Conservation (phyloP, 176 grass and related monocot genomes). For the Metroxylon sagu region DNA sequence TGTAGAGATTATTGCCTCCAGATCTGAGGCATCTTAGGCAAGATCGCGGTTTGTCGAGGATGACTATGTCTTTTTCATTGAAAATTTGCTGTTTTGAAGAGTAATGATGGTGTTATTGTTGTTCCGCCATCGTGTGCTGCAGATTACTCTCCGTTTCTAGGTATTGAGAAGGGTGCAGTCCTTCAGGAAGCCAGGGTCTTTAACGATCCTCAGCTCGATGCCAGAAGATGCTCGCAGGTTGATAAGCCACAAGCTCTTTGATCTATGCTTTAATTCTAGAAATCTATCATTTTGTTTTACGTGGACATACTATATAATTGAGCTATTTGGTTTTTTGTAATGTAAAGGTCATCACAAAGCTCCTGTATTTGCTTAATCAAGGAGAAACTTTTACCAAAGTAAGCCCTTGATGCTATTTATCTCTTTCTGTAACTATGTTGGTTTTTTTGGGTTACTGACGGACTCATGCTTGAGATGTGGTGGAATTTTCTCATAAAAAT, state of each 20-base stretch:
- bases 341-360: conserved; percentile 92
- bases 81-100: not conserved
- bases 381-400: conserved; percentile 96
- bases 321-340: no score
- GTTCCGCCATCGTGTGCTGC: conserved; percentile 29
- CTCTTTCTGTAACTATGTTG: not conserved
- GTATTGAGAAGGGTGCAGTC: conserved; percentile 98
- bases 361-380: conserved; percentile 96
- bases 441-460: not conserved
- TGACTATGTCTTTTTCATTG: not conserved
- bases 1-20: no score
- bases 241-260: no score
- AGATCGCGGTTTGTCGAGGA: not conserved
- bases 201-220: conserved; percentile 93
- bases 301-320: no score
- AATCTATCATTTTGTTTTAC: no score
- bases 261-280: no score
- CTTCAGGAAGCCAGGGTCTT: conserved; percentile 95
- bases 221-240: conserved; percentile 93
- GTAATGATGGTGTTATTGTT: conserved; percentile 4
- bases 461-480: not conserved
- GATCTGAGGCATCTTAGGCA: no score
- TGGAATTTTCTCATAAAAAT: not conserved
- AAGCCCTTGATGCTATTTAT: conserved; percentile 6
- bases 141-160: conserved; percentile 90